Base-by-base conservation (phyloP, 352 stramenopile genomes). In the Pythium aquatile region DNA sequence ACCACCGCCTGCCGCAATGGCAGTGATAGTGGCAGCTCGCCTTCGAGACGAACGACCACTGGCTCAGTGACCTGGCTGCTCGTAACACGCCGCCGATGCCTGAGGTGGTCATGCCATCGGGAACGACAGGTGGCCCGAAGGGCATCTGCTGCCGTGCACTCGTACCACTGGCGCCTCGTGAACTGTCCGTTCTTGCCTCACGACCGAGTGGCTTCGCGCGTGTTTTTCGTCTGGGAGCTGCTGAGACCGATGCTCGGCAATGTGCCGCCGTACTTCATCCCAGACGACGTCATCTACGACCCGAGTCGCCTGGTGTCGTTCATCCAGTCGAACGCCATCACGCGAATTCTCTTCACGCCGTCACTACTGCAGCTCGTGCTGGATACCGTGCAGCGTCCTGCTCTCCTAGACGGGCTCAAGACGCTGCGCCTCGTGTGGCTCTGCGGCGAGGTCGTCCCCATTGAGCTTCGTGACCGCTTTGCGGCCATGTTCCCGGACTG, bases 151-250 rank as follows among this genome's bases (percentile, higher is more conserved):
- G 91, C 92, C 6, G 89, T 97, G 13, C 90, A 97, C 71, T 98
- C 90, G 14, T 98, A 98, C 71, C 58, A 95, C 55, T 97, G 93
- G 81, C 90, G 91, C 1, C 77, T 95, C 13, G 79, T 77, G n/a
- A 77, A 90, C 53, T 91, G 81, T 14, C 79, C 83, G 11, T 90
- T 81, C 52, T 71, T 84, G 28, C 74, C 80, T 42, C 77, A 94
- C 40, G 85, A 97, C 32, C 77, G 83, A 48, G 90, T 97, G 54
- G 93, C 91, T 28, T 97, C 86, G 52, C 94, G 97, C 65, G 91
- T 98, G 20, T 98, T 98, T 69, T 98, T 98, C 63, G 90, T 98
- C 3, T 98, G 94, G 94, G 94, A 98, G 61, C 70, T 96, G 49
- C 72, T 98, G 14, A 85, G 93, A 6, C 91, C 94, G 29, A 79